Percentiles rank a stretch among this genome's conserved stretches.
phyloP scores from a whole-genome alignment of 371 early-diverging fungal species.

The Choanephora cucurbitarum region DNA sequence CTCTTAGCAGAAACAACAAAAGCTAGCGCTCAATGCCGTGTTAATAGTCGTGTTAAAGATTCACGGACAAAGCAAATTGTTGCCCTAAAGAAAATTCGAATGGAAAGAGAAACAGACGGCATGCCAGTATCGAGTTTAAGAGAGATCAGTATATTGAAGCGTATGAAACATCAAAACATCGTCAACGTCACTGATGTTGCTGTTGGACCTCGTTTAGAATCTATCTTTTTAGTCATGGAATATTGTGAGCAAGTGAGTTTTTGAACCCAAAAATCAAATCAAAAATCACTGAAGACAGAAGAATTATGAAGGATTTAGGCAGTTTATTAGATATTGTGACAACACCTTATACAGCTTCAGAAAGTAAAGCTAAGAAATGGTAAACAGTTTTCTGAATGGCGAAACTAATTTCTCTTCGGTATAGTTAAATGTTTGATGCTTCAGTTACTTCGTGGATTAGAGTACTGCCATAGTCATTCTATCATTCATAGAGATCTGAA shows the following conservation, averaged over 20 bases:
- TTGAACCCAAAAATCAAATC: too few relatives aligned
- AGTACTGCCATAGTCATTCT: constrained; percentile 75
- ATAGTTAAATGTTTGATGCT: constrained; percentile 83
- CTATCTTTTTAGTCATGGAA: constrained; percentile 79
- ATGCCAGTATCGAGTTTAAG: constrained; percentile 83
- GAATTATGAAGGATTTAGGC: constrained; percentile 76
- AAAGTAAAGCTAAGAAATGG: constrained; percentile 44
- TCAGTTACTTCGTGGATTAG: constrained; percentile 75
- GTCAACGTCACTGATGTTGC: constrained; percentile 84
- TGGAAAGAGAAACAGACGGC: constrained; percentile 83
- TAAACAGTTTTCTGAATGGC: too few relatives aligned
- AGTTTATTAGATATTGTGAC: constrained; percentile 64
- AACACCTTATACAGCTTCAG: constrained; percentile 61
- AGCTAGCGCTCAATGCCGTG: too few relatives aligned
- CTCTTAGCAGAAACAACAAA: neutral
- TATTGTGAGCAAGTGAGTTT: constrained; percentile 80
- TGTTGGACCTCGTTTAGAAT: constrained; percentile 63
- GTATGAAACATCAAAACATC: constrained; percentile 84
- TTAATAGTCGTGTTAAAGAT: constrained; percentile 65
- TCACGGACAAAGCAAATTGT: constrained; percentile 69
- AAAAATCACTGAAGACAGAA: too few relatives aligned
- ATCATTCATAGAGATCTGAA: constrained; percentile 88
- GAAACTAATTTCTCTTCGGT: too few relatives aligned
- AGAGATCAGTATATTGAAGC: constrained; percentile 91
- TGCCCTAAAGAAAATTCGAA: constrained; percentile 89